A percentile compares a stretch with the other conserved stretches of the same genome.
Evolutionary conservation across 176 grass and related monocot species (phyloP).

Genomic region (Luzula sylvatica): DNA sequence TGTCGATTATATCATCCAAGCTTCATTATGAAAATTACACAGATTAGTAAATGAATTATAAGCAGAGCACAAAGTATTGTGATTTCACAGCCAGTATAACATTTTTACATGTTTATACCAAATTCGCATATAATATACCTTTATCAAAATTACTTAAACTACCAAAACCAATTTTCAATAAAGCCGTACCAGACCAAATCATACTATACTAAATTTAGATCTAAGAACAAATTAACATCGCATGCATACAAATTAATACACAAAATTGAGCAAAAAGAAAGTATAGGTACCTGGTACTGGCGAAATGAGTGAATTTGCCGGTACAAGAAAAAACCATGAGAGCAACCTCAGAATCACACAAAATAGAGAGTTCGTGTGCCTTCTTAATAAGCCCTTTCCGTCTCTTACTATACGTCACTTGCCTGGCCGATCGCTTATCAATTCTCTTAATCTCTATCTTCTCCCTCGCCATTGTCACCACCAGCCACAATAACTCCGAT

Average conservation of each 20-base stretch:
- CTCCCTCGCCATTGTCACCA: conserved; percentile 29
- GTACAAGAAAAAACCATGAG: conserved; percentile 75
- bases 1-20: conserved; percentile 70
- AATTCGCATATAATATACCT: too few relatives aligned
- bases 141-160: too few relatives aligned
- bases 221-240: background rate
- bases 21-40: conserved; percentile 23
- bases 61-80: background rate
- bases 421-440: conserved; percentile 51
- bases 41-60: background rate
- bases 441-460: conserved; percentile 69
- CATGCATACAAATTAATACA: background rate
- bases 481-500: too few relatives aligned
- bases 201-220: background rate
- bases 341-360: conserved; percentile 71
- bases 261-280: background rate
- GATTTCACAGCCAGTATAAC: background rate
- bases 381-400: conserved; percentile 78
- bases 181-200: background rate
- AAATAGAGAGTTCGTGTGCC: conserved; percentile 68
- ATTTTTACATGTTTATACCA: too few relatives aligned
- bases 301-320: conserved; percentile 54
- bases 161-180: too few relatives aligned
- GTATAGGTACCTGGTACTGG: conserved; percentile 40
- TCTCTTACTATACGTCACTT: conserved; percentile 85